These are phyloP conservation scores for Aspergillus intermedius DNA, from an alignment of 2,329 filamentous ascomycete genomes.

Conservation along the genomic window DNA sequence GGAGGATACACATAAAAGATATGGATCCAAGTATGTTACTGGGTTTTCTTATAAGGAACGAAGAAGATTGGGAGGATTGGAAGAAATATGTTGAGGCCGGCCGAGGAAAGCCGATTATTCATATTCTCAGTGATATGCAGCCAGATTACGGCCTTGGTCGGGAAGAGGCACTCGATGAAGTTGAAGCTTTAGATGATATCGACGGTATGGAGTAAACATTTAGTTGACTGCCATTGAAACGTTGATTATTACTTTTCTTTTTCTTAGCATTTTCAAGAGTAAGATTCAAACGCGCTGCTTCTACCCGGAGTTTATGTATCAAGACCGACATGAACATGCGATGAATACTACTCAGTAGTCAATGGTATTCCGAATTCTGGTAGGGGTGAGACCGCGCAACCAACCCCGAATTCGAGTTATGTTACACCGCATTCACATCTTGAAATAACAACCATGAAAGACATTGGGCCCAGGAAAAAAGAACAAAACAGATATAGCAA, in stretches of 20 bases:
- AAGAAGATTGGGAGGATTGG: conserved; percentile 81
- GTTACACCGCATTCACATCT: conserved; percentile 41
- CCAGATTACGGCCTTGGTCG: conserved; percentile 53
- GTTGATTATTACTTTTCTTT: neutral
- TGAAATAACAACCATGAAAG: conserved; percentile 38
- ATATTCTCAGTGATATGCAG: conserved; percentile 63
- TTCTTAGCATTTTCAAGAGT: conserved; percentile 1
- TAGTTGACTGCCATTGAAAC: neutral
- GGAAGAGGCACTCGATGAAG: conserved; percentile 75
- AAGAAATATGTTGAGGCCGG: conserved; percentile 66
- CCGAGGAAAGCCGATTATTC: conserved; percentile 77
- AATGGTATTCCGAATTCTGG: conserved; percentile 32
- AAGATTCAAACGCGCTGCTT: conserved; percentile 11
- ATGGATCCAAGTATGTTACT: conserved; percentile 99
- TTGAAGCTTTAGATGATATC: conserved; percentile 78
- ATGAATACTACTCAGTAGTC: neutral
- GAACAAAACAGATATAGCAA: conserved; percentile 25
- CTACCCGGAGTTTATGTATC: neutral
- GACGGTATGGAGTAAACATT: neutral
- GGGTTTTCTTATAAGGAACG: conserved; percentile 76
- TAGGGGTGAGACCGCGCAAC: conserved; percentile 25
- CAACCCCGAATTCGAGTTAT: conserved; percentile 38
- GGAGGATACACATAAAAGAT: conserved; percentile 75
- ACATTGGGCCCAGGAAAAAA: conserved; percentile 33
- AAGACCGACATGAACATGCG: neutral